These are phyloP conservation scores for Prinsepia uniflora DNA, from an alignment of 306 rosid genomes.

Conservation along the genomic window DNA sequence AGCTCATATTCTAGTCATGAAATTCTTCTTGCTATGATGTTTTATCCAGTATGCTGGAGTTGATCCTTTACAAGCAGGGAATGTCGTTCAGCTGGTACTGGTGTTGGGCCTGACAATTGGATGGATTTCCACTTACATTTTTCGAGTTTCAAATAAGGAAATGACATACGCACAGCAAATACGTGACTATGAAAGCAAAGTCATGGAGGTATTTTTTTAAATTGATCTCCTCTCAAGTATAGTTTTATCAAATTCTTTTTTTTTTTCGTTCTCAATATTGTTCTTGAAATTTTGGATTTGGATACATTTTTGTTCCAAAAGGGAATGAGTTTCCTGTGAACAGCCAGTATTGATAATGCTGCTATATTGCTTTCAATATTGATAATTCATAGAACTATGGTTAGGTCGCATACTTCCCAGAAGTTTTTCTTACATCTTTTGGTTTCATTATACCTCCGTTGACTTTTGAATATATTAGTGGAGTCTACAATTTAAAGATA, in stretches of 20 bases:
- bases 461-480: background rate
- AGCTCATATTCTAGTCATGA: background rate
- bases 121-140: conserved; percentile 90
- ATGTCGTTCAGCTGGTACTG: conserved; percentile 87
- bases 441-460: background rate
- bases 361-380: background rate
- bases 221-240: background rate
- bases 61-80: conserved; percentile 92
- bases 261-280: background rate
- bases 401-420: background rate
- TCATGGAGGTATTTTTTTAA: conserved; percentile 67
- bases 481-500: no score
- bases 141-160: conserved; percentile 95
- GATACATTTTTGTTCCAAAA: background rate
- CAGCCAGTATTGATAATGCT: background rate
- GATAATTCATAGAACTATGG: background rate
- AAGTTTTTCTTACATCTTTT: background rate
- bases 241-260: background rate
- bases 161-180: conserved; percentile 96
- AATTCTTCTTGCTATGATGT: conserved; percentile 20
- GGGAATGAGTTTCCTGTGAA: background rate
- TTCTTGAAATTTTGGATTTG: background rate
- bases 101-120: conserved; percentile 92
- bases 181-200: conserved; percentile 87
- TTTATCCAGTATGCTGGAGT: conserved; percentile 66